Evolutionary conservation across 805 yeast species (phyloP).

Genomic region (Saitoella complicata): DNA sequence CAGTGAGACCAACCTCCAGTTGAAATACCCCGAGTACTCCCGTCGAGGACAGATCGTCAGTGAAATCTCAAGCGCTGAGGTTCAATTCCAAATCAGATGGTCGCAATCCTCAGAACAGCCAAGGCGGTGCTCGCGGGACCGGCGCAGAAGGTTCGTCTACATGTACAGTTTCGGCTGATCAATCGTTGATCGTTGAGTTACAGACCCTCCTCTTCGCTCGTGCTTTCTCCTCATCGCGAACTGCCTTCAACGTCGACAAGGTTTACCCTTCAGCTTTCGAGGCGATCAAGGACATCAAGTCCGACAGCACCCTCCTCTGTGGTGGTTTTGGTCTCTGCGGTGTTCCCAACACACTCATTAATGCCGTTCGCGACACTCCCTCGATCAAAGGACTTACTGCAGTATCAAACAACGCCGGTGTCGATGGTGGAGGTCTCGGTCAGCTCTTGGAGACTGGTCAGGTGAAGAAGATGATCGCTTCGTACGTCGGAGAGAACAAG

Average conservation of each 20-base stretch:
- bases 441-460: conserved; percentile 28
- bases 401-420: conserved; percentile 35
- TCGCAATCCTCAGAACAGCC: not conserved
- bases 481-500: conserved; percentile 32
- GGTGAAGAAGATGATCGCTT: conserved; percentile 29
- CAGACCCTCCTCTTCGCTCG: too few species aligned
- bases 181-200: too few species aligned
- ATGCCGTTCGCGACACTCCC: conserved; percentile 22
- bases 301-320: conserved; percentile 25
- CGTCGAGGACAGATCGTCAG: too few species aligned
- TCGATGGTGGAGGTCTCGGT: conserved; percentile 30
- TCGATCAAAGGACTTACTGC: conserved; percentile 26
- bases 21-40: too few species aligned
- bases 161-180: too few species aligned
- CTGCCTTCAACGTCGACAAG: not conserved
- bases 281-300: conserved; percentile 20
- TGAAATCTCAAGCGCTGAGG: too few species aligned
- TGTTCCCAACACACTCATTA: conserved; percentile 28
- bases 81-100: too few species aligned
- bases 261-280: conserved; percentile 2
- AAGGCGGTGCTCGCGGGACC: too few species aligned
- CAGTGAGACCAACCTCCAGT: too few species aligned
- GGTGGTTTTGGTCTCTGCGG: conserved; percentile 39
- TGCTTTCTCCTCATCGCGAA: too few species aligned
- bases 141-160: too few species aligned